Evolutionary conservation across 2,329 filamentous ascomycete species (phyloP), one percentile per base, ranked within the genome.

Genomic region (Juglanconis juglandina): DNA sequence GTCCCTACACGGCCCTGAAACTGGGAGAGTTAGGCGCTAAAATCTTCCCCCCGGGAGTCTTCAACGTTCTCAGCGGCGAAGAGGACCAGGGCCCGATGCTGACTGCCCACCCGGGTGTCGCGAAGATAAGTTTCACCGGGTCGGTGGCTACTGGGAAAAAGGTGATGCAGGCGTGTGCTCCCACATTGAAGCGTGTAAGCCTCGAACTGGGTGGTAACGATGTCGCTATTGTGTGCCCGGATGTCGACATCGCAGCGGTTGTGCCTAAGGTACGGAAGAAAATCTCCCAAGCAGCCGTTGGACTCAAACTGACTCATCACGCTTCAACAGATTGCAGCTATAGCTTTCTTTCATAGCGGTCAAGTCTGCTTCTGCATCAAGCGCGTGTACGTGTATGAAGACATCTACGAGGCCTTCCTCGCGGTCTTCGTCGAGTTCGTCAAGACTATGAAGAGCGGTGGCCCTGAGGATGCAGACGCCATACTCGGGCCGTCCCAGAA

Each of bases 401-500:
- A 73, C 55, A 82, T 84, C 68, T 82, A 81, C 68, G 70, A 77
- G 49, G 66, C 72, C 34, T 84, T 84, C 67, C 67, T 76, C 8
- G 67, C 75, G 57, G 77, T 73, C 35, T 75, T 81, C 75, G 80
- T 77, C 61, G 76, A 75, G 55, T 77, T 78, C 49, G 77, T 79
- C 3, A 75, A 79, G 58, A 61, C 47, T 5, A 68, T 68, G 59
- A 80, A 80, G n/a, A 46, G 6, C 13, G 58, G 58, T 8, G 30
- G 52, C 8, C 46, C 52, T 9, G 2, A n/a, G 4, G 53, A 60
- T 47, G 17, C 46, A 4, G 76, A 75, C 17, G 77, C 77, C 2
- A 59, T 73, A 5, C 61, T 83, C 17, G 83, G 84, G 0, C 84
- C 85, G 0, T 69, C 87, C 1, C 84, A 87, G 66, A 87, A 87